A percentile compares a stretch with the other conserved stretches of the same genome.
phyloP scores from a whole-genome alignment of 768 basidiomycete species.

The Lepiota brunneoincarnata region DNA sequence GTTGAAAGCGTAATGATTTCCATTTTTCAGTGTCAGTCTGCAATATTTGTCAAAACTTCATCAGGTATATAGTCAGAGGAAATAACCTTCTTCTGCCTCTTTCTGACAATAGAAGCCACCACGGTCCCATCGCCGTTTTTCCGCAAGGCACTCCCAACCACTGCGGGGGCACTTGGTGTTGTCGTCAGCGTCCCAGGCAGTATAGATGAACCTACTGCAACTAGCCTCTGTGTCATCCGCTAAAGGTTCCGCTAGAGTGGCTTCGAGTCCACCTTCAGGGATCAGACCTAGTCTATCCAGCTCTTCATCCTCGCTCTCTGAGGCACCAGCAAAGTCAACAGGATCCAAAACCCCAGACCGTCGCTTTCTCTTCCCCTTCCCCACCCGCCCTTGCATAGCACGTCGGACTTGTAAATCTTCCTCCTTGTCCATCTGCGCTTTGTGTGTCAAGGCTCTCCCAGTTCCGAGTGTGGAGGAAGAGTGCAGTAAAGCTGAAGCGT shows the following conservation, averaged over 20 bases:
- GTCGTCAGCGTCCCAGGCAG: constrained; percentile 15
- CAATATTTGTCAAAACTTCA: constrained; percentile 18
- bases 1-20: neutral
- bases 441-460: constrained; percentile 58
- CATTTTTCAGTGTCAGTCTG: constrained; percentile 46
- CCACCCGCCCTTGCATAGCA: constrained; percentile 43
- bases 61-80: neutral
- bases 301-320: constrained; percentile 26
- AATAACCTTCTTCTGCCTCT: constrained; percentile 31
- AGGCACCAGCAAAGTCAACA: constrained; percentile 29
- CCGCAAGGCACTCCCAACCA: constrained; percentile 64
- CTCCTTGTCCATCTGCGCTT: constrained; percentile 51
- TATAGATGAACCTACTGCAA: constrained; percentile 6
- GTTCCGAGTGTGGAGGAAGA: constrained; percentile 86
- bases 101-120: constrained; percentile 47
- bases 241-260: constrained; percentile 6
- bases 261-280: constrained; percentile 12
- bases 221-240: constrained; percentile 7
- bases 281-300: constrained; percentile 11
- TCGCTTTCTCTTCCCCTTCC: constrained; percentile 50
- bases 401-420: constrained; percentile 62
- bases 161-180: constrained; percentile 17
- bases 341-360: constrained; percentile 35
- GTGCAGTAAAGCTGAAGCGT: constrained; percentile 59
- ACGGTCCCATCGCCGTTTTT: constrained; percentile 63